Evolutionary conservation across 148 eudicot genomes (phyloP), one percentile per base, ranked within the genome.

Genomic region (Vaccinium corymbosum): DNA sequence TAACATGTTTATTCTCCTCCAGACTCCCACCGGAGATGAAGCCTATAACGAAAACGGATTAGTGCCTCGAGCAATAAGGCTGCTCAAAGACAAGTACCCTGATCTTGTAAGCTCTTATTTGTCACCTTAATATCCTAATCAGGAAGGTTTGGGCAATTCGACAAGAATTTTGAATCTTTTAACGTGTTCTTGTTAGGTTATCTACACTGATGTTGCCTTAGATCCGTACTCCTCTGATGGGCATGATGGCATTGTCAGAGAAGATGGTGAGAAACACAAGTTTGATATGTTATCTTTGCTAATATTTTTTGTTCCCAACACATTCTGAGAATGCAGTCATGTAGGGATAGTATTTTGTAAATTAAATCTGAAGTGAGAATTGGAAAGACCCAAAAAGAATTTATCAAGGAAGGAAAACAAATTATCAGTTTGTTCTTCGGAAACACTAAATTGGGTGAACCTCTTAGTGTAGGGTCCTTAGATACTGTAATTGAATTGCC

Each of bases 211-310:
- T 88, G 98, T 97, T 80, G 99, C 99, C 83, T 90, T 97, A 81
- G 99, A 97, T 90, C 99, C 99, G 52, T 97, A 97, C 91, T 93
- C 96, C 71, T 97, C 99, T 35, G 97, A 97, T 84, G 99, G 99
- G 38, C 98, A 95, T 88, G 98, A 95, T 87, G 99, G 99, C 72
- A 97, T 97, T 83, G 98, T 94, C 57, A 93, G 99, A 91, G 99
- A 97, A 92, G 99, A 97, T 86, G 97, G 98, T 93, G 87, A 85
- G 92, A 85, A 15, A 3, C 80, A 19, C 29, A 13, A 22, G 68
- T 50, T 32, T 73, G 46, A 81, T 16, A 68, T 19, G 29, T 51
- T 9, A 14, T 38, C 20, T 49, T 27, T 4, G 59, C 22, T 51
- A 25, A 46, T 15, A 42, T 81, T 81, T 25, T 49, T 25, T 15